Conservation (phyloP, 805 yeast genomes). For the Lachancea nothofagi region DNA sequence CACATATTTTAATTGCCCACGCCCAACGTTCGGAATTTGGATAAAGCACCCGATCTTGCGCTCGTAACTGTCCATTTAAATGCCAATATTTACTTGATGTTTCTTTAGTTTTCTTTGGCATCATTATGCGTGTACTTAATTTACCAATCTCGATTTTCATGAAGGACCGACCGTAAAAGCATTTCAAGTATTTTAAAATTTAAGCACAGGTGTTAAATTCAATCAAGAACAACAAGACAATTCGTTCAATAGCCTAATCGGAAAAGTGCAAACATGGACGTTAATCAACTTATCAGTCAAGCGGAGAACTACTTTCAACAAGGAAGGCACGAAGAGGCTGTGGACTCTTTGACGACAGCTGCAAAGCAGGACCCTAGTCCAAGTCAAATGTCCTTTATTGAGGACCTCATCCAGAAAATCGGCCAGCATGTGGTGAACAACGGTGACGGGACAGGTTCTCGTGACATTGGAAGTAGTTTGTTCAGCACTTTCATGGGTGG, state of each 20-base stretch:
- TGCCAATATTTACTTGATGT: background rate
- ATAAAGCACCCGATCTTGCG: constrained; percentile 31
- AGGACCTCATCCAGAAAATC: constrained; percentile 20
- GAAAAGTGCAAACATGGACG: constrained; percentile 11
- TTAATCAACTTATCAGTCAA: constrained; percentile 17
- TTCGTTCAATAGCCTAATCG: no score
- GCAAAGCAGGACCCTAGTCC: constrained; percentile 22
- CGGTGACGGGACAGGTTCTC: constrained; percentile 16
- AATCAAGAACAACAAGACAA: background rate
- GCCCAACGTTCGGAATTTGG: constrained; percentile 61
- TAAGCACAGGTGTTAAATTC: no score
- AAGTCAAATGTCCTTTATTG: constrained; percentile 22
- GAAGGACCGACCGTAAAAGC: no score
- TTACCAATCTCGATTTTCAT: no score
- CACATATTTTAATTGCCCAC: constrained; percentile 60
- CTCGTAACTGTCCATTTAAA: constrained; percentile 15
- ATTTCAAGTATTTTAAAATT: no score
- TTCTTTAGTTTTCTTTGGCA: background rate
- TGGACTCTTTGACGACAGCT: constrained; percentile 25
- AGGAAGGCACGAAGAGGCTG: constrained; percentile 27
- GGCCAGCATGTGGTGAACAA: constrained; percentile 19
- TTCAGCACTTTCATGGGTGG: constrained; percentile 19
- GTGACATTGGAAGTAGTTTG: constrained; percentile 20
- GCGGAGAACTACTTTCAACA: constrained; percentile 21
- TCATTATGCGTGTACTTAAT: no score